Conservation (phyloP, 2,329 filamentous ascomycete genomes). For the Xylariaceae sp. region DNA sequence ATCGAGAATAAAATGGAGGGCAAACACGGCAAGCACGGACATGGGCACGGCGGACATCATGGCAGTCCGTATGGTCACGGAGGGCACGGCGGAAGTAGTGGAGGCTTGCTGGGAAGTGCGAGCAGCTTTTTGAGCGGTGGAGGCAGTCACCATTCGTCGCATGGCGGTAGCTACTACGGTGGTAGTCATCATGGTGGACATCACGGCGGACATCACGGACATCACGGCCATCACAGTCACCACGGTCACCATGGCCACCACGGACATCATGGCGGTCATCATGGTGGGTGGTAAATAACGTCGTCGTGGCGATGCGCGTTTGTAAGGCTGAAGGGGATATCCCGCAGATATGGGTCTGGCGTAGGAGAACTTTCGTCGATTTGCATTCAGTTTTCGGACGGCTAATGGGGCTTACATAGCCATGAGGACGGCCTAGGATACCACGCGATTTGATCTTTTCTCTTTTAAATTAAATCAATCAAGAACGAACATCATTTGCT, state of each 20-base stretch:
- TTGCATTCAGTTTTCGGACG: no score
- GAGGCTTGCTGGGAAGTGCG: constrained; percentile 19
- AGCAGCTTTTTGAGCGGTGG: constrained; percentile 8
- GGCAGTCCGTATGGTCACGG: constrained; percentile 7
- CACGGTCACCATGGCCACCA: constrained; percentile 14
- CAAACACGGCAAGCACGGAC: constrained; percentile 23
- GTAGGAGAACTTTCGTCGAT: no score
- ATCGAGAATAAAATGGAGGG: constrained; percentile 41
- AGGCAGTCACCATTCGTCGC: constrained; percentile 6
- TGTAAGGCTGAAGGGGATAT: no score
- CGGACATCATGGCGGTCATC: constrained; percentile 5
- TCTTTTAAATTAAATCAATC: no score
- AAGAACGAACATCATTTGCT: no score
- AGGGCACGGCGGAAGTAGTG: constrained; percentile 11
- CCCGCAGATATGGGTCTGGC: no score
- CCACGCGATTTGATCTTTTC: no score
- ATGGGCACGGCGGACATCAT: constrained; percentile 10
- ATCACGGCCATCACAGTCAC: constrained; percentile 13
- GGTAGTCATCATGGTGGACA: constrained; percentile 2
- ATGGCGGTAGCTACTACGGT: constrained; percentile 10
- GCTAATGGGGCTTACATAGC: no score
- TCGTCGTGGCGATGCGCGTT: no score
- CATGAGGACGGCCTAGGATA: no score
- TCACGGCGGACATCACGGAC: constrained; percentile 8
- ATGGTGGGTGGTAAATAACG: background rate